Evolutionary conservation across 495 filamentous ascomycete species (phyloP), one percentile per base, ranked within the genome.

Genomic region (Hypoxylon trugodes): DNA sequence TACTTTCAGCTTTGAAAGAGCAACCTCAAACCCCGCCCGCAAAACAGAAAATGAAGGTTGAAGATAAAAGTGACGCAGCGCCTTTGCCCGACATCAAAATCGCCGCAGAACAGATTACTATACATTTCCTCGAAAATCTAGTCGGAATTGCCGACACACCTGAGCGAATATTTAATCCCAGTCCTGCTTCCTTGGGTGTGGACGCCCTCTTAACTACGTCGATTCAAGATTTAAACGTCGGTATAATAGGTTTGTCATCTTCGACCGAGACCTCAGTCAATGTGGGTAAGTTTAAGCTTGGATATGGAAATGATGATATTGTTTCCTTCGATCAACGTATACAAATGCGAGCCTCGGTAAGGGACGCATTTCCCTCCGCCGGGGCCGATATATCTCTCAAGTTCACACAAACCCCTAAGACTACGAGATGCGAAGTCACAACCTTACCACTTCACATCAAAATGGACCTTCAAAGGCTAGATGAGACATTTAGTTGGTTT

Each of bases 401-500:
- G 24, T 50, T 90, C 2, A 77, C 64, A 1, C 86, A 84, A 51
- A 82, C 79, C 0, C 37, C 78, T 4, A 77, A 81, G 0, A 73
- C 76, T 3, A 82, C 82, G n/a, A 81, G 81, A 37, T 72, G 91
- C 19, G 84, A 89, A n/a, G 66, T 96, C n/a, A 83, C 81, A n/a
- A 96, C 93, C 1, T 80, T 95, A 10, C 92, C 94, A 1, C 73
- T 98, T 1, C 86, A 89, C 50, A 56, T 98, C 4, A 84, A 84
- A 54, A 70, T 98, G 22, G 90, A 98, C 74, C 79, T 97, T 8
- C 88, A 88, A 59, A 86, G 83, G 33, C 68, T 98, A 9, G 96
- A 99, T 62, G 94, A 96, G 47, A 89, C 89, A 3, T 84, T 98
- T 47, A 84, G 86, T 25, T 93, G 90, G 82, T 90, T 97, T 69